Percentiles rank a stretch among this genome's conserved stretches.
These are phyloP conservation scores for Xylaria sp. DNA, from an alignment of 2,329 filamentous ascomycete species.

Conservation along the genomic window DNA sequence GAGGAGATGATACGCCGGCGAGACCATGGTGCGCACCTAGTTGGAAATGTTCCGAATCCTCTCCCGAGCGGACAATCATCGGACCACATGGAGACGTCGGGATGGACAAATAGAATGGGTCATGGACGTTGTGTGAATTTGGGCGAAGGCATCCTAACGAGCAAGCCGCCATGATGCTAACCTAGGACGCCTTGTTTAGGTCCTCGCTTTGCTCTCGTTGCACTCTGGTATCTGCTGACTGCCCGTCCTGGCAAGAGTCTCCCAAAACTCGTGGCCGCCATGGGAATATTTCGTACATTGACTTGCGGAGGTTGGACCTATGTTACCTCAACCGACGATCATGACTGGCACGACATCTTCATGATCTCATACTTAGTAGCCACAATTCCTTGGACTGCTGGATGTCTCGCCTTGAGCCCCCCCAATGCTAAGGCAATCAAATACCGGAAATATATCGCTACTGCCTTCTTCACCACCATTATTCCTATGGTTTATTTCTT, in stretches of 20 bases:
- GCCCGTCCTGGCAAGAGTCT: constrained; percentile 77
- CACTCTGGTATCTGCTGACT: constrained; percentile 91
- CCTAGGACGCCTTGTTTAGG: constrained; percentile 59
- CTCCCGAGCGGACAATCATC: neutral
- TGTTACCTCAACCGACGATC: constrained; percentile 96
- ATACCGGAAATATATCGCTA: constrained; percentile 86
- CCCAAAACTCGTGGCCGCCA: constrained; percentile 81
- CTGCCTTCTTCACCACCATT: constrained; percentile 88
- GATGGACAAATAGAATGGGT: neutral
- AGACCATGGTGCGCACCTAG: neutral
- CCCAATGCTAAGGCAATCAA: constrained; percentile 83
- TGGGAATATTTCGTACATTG: constrained; percentile 87
- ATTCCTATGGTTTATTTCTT: constrained; percentile 95
- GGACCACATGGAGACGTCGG: neutral
- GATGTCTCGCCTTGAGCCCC: constrained; percentile 88
- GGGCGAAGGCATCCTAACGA: neutral
- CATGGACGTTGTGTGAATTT: neutral
- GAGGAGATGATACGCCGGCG: neutral
- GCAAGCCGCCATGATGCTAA: constrained; percentile 29
- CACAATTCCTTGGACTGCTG: constrained; percentile 93
- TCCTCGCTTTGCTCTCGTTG: constrained; percentile 89
- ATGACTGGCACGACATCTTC: constrained; percentile 98
- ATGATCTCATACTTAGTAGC: constrained; percentile 98
- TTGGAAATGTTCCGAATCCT: neutral
- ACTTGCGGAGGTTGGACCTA: constrained; percentile 99